Conservation (phyloP, 371 early-diverging fungal species). For the Haplosporangium sp. region DNA sequence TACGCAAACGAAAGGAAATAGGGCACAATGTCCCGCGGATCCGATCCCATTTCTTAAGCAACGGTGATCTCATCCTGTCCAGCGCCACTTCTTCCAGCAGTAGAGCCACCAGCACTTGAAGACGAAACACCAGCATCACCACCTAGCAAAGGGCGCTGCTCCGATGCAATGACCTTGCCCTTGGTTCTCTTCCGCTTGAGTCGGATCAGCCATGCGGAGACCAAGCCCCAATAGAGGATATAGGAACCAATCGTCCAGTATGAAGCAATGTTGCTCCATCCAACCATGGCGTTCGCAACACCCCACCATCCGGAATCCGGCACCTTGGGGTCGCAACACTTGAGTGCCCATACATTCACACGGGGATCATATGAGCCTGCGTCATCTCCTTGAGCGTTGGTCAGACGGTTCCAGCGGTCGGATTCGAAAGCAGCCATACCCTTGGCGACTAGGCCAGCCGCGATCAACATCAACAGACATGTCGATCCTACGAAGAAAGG, state of each 20-base stretch:
- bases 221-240: slow-evolving; percentile 64
- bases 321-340: slow-evolving; percentile 50
- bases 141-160: slow-evolving; percentile 17
- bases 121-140: not conserved
- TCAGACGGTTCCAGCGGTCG: slow-evolving; percentile 51
- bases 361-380: slow-evolving; percentile 59
- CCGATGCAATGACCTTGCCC: slow-evolving; percentile 10
- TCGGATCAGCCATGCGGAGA: slow-evolving; percentile 55
- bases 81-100: not conserved
- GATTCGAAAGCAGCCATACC: slow-evolving; percentile 58
- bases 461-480: slow-evolving; percentile 76
- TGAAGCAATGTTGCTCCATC: slow-evolving; percentile 70
- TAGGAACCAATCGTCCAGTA: slow-evolving; percentile 63
- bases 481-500: slow-evolving; percentile 84
- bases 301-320: slow-evolving; percentile 73
- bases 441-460: slow-evolving; percentile 78
- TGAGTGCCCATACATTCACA: slow-evolving; percentile 57
- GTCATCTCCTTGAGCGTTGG: slow-evolving; percentile 58
- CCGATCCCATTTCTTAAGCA: not conserved
- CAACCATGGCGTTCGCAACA: slow-evolving; percentile 78
- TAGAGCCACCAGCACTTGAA: not conserved
- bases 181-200: slow-evolving; percentile 24
- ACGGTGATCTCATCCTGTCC: not conserved
- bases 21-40: not conserved
- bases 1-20: too few species aligned